Conservation (phyloP, 305 asterid species). For the Fraxinus albicans region DNA sequence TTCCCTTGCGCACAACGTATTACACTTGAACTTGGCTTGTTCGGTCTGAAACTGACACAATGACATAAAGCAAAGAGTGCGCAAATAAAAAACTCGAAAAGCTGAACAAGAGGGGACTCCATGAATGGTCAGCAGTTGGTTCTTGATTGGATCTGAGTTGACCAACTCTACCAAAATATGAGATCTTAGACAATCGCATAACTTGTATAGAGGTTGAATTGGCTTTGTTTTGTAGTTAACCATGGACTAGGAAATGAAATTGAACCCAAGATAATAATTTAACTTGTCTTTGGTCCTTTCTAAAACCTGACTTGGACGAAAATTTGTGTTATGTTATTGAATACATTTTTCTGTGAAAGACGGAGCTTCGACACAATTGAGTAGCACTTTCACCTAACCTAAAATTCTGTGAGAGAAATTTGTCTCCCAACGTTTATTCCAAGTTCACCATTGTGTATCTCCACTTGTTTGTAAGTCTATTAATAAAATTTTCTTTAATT, state of each 20-base stretch:
- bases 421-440: too few species aligned
- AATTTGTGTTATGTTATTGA: too few species aligned
- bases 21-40: neutral
- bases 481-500: neutral
- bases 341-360: too few species aligned
- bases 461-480: neutral
- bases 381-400: too few species aligned
- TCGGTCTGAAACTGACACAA: neutral
- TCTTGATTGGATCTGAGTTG: neutral
- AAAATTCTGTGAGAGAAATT: too few species aligned
- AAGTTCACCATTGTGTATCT: too few species aligned
- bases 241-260: neutral
- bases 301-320: too few species aligned
- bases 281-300: too few species aligned
- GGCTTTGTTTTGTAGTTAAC: neutral
- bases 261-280: neutral
- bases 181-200: neutral
- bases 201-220: neutral
- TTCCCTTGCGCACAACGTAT: neutral
- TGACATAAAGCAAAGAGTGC: neutral
- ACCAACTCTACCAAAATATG: neutral
- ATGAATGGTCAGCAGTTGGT: neutral
- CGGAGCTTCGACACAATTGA: too few species aligned
- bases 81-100: neutral
- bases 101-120: neutral